Percentiles rank a stretch among this genome's conserved stretches.
These are phyloP conservation scores for Crithidia expoeki DNA, from an alignment of 208 protist species.

Conservation along the genomic window DNA sequence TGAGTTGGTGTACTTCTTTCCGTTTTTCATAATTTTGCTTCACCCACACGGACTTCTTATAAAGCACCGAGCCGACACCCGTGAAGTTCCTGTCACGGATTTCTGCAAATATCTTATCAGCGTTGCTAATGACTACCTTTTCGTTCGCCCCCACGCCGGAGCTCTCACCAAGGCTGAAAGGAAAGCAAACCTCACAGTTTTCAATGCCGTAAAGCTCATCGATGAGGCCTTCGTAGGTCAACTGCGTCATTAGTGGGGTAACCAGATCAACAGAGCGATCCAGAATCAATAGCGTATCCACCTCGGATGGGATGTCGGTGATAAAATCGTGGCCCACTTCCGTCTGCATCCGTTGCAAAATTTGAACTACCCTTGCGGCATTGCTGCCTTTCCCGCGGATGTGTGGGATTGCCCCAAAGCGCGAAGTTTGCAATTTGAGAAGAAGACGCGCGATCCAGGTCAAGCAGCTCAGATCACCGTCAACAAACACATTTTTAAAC, in stretches of 20 bases:
- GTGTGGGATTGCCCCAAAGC: constrained; percentile 58
- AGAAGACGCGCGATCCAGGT: constrained; percentile 76
- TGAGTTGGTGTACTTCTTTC: constrained; percentile 84
- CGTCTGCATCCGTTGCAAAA: constrained; percentile 72
- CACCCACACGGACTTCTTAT: constrained; percentile 84
- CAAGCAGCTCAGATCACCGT: constrained; percentile 73
- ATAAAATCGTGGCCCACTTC: constrained; percentile 73
- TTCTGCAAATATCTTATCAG: constrained; percentile 79
- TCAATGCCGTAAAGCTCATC: constrained; percentile 85
- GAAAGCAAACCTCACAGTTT: constrained; percentile 56
- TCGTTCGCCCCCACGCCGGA: constrained; percentile 32
- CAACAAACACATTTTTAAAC: constrained; percentile 76
- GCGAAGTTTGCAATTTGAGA: constrained; percentile 84
- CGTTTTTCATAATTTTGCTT: constrained; percentile 89
- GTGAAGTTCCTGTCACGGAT: constrained; percentile 84
- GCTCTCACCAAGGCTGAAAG: constrained; percentile 71
- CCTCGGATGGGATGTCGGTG: constrained; percentile 42
- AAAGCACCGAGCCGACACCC: constrained; percentile 71
- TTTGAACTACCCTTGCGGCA: constrained; percentile 63
- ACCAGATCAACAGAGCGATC: constrained; percentile 83
- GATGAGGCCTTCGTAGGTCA: constrained; percentile 91
- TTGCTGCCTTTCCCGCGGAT: constrained; percentile 67
- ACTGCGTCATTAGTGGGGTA: constrained; percentile 86
- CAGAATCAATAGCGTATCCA: constrained; percentile 80
- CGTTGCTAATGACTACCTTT: constrained; percentile 45